Percentiles rank a stretch among this genome's conserved stretches.
Conservation (phyloP, 2,329 filamentous ascomycete species). For the Zalaria sp. region DNA sequence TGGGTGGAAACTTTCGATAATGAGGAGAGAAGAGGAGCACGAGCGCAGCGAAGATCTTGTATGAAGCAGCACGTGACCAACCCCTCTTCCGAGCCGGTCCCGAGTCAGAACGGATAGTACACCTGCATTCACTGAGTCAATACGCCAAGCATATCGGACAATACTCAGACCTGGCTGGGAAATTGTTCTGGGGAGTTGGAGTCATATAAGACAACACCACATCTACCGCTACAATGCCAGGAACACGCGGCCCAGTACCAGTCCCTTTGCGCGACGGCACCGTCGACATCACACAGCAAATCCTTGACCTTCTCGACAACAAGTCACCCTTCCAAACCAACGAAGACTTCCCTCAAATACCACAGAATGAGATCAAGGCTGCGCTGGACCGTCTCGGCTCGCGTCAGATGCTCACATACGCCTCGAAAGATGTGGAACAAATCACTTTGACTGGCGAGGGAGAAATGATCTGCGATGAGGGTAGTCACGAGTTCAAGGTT, state of each 20-base stretch:
- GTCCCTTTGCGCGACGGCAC: constrained; percentile 23
- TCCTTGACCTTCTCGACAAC: constrained; percentile 53
- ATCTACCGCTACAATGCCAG: constrained; percentile 21
- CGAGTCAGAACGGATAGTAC: too few relatives aligned
- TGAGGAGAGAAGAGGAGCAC: not conserved
- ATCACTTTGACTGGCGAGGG: constrained; percentile 66
- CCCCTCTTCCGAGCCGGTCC: too few relatives aligned
- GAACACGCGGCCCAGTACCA: constrained; percentile 33
- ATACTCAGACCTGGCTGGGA: too few relatives aligned
- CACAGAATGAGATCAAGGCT: constrained; percentile 53
- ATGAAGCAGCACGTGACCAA: too few relatives aligned
- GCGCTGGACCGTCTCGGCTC: constrained; percentile 76
- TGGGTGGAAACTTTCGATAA: not conserved
- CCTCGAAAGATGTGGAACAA: constrained; percentile 69
- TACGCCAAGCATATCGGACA: too few relatives aligned
- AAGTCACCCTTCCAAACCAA: constrained; percentile 19
- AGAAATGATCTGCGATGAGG: constrained; percentile 50
- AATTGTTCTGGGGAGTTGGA: too few relatives aligned
- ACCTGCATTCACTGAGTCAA: too few relatives aligned
- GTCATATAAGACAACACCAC: not conserved
- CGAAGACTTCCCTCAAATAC: constrained; percentile 15
- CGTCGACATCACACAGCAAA: constrained; percentile 55
- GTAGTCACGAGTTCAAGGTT: constrained; percentile 37
- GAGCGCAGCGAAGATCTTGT: too few relatives aligned
- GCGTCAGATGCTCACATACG: constrained; percentile 75